These are phyloP conservation scores for Gnomoniopsis sp. DNA, from an alignment of 2,329 filamentous ascomycete genomes.

Conservation along the genomic window DNA sequence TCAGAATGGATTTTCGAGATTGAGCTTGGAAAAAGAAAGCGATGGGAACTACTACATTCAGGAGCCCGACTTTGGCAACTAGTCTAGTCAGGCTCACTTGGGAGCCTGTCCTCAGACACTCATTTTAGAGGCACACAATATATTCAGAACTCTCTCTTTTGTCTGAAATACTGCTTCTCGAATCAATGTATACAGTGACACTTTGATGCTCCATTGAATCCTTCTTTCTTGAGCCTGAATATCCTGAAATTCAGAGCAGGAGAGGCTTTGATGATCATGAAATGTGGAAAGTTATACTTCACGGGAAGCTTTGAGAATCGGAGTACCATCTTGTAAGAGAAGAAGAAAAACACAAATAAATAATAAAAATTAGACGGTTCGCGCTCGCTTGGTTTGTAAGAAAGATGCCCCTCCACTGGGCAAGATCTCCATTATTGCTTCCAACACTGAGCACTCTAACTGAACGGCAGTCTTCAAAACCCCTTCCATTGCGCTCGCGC, in stretches of 20 bases:
- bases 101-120: neutral
- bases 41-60: neutral
- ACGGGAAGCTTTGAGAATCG: too few species aligned
- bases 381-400: too few species aligned
- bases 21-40: neutral
- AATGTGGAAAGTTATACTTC: too few species aligned
- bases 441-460: too few species aligned
- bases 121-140: neutral
- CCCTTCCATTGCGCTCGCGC: neutral
- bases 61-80: neutral
- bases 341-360: too few species aligned
- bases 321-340: too few species aligned
- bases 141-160: slow-evolving; percentile 11
- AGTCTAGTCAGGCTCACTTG: neutral
- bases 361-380: too few species aligned
- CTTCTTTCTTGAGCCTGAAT: neutral
- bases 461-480: neutral
- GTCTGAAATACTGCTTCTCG: neutral
- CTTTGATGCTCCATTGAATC: neutral
- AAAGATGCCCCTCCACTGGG: too few species aligned
- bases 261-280: too few species aligned
- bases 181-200: neutral
- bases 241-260: neutral
- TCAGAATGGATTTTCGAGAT: neutral
- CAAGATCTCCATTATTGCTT: neutral